Evolutionary conservation across 805 yeast species (phyloP).

Genomic region (Candida oleophila): DNA sequence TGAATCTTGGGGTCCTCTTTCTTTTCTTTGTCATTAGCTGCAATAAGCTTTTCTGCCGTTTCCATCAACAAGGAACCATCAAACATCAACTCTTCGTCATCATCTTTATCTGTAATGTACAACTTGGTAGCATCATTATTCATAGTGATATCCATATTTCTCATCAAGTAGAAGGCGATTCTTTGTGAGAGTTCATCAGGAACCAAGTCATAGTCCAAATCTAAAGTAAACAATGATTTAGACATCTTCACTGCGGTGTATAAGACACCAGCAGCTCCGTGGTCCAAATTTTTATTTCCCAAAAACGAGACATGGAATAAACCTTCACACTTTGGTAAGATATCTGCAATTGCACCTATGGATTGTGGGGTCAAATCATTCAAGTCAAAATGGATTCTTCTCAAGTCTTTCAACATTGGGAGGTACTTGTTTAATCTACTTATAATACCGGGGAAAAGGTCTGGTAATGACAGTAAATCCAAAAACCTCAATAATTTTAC

Average conservation of each 20-base stretch:
- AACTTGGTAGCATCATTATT: constrained; percentile 17
- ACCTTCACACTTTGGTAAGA: constrained; percentile 46
- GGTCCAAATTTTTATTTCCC: constrained; percentile 48
- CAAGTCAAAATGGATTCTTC: constrained; percentile 55
- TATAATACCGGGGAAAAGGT: constrained; percentile 50
- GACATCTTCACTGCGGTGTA: constrained; percentile 50
- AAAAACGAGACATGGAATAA: constrained; percentile 53
- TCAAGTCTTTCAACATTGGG: constrained; percentile 45
- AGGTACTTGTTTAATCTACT: constrained; percentile 43
- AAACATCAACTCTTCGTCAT: constrained; percentile 59
- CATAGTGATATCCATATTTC: constrained; percentile 50
- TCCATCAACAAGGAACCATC: constrained; percentile 75
- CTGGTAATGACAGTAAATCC: constrained; percentile 54
- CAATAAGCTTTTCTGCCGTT: constrained; percentile 66
- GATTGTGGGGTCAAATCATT: constrained; percentile 48
- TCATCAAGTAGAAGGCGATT: constrained; percentile 56
- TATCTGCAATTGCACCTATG: constrained; percentile 47
- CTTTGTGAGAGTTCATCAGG: constrained; percentile 52
- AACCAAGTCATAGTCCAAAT: constrained; percentile 52
- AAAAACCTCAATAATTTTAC: constrained; percentile 46
- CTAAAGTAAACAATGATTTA: constrained; percentile 47
- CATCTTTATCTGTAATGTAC: constrained; percentile 11
- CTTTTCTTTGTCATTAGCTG: constrained; percentile 35
- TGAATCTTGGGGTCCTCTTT: constrained; percentile 39
- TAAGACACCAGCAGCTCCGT: constrained; percentile 46